A percentile compares a stretch with the other conserved stretches of the same genome.
Evolutionary conservation across 495 filamentous ascomycete genomes (phyloP).

Genomic region (Xylaria grammica): DNA sequence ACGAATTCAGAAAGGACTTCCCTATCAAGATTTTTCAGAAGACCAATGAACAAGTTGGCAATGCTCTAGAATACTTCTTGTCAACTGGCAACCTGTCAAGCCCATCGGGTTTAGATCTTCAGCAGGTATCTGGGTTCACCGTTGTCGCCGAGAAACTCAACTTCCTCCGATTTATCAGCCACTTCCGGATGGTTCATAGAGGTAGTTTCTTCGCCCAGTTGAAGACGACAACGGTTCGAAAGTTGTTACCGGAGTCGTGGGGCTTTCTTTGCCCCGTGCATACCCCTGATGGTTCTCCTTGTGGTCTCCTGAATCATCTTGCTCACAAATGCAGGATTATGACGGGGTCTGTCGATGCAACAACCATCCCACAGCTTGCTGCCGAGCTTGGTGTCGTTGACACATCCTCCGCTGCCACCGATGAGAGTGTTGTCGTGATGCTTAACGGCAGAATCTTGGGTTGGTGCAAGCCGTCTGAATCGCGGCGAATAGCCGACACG

Average conservation of each 20-base stretch:
- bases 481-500: constrained; percentile 77
- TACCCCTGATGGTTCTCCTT: constrained; percentile 94
- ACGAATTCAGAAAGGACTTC: constrained; percentile 78
- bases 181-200: constrained; percentile 99
- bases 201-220: constrained; percentile 98
- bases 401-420: constrained; percentile 72
- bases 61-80: constrained; percentile 88
- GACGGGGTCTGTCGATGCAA: constrained; percentile 71
- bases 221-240: constrained; percentile 96
- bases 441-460: constrained; percentile 89
- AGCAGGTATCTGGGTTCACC: constrained; percentile 92
- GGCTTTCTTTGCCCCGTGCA: constrained; percentile 96
- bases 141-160: constrained; percentile 99
- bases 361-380: constrained; percentile 71
- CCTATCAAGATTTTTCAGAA: constrained; percentile 73
- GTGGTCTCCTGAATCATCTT: constrained; percentile 93
- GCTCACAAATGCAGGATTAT: constrained; percentile 93
- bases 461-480: constrained; percentile 84
- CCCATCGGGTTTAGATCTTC: constrained; percentile 88
- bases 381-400: constrained; percentile 77
- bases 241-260: constrained; percentile 95
- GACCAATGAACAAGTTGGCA: constrained; percentile 86
- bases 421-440: constrained; percentile 84
- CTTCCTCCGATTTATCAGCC: constrained; percentile 97
- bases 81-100: constrained; percentile 94